Conservation (phyloP, 192 early-diverging fungal species). For the Paraglomus brasilianum region DNA sequence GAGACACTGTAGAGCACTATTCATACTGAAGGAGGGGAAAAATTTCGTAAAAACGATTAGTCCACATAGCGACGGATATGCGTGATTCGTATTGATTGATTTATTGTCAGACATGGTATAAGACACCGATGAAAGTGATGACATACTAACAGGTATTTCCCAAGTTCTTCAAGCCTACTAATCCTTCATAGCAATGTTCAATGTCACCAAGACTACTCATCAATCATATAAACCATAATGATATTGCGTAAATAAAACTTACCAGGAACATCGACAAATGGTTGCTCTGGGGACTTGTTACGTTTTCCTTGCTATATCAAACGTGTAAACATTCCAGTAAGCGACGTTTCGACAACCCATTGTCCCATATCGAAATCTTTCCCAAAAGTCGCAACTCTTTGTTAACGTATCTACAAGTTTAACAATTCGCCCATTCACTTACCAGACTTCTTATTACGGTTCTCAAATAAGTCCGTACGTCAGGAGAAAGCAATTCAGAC, state of each 20-base stretch:
- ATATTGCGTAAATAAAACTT: neutral
- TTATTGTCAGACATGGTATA: neutral
- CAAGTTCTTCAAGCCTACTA: slow-evolving; percentile 44
- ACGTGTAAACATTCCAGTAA: neutral
- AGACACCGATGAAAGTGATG: neutral
- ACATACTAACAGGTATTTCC: slow-evolving; percentile 43
- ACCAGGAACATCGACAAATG: slow-evolving; percentile 20
- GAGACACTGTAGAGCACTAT: slow-evolving; percentile 41
- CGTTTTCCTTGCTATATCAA: slow-evolving; percentile 24
- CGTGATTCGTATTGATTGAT: neutral
- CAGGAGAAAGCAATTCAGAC: slow-evolving; percentile 23
- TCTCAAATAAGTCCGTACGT: slow-evolving; percentile 37
- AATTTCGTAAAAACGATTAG: neutral
- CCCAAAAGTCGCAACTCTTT: neutral
- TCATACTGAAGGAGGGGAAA: slow-evolving; percentile 24
- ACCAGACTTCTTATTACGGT: slow-evolving; percentile 41
- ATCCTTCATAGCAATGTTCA: slow-evolving; percentile 39
- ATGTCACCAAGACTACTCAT: slow-evolving; percentile 34
- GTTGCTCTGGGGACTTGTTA: slow-evolving; percentile 20
- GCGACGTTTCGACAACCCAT: neutral
- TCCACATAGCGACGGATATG: neutral
- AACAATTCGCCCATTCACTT: neutral
- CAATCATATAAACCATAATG: slow-evolving; percentile 26
- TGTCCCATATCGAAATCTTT: slow-evolving; percentile 5
- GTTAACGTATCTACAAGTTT: too few species aligned